These are phyloP conservation scores for Cyclocybe cylindracea DNA, from an alignment of 768 basidiomycete genomes.

Conservation along the genomic window DNA sequence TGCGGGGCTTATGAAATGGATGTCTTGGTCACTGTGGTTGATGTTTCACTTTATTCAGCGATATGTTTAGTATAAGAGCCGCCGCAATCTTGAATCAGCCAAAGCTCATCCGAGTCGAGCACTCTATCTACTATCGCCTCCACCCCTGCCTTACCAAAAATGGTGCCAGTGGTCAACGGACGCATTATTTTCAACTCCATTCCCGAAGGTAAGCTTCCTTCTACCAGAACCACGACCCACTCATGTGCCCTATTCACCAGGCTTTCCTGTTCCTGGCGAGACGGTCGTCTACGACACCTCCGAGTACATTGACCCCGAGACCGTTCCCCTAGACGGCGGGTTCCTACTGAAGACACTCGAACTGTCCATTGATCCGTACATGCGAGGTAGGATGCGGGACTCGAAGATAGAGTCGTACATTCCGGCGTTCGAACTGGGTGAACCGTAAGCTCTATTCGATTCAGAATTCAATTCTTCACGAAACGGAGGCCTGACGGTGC, in stretches of 20 bases:
- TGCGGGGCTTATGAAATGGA: too few relatives aligned
- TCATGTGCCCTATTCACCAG: neutral
- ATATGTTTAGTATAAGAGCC: too few relatives aligned
- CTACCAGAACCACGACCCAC: neutral
- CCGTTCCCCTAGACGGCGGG: slow-evolving; percentile 42
- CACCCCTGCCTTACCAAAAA: neutral
- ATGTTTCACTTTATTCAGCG: too few relatives aligned
- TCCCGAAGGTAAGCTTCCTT: neutral
- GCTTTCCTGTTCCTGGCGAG: slow-evolving; percentile 8
- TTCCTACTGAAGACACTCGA: slow-evolving; percentile 52
- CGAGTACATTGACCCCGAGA: slow-evolving; percentile 51
- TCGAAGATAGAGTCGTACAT: slow-evolving; percentile 26
- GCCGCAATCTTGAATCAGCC: too few relatives aligned
- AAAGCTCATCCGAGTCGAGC: too few relatives aligned
- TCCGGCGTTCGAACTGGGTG: slow-evolving; percentile 30
- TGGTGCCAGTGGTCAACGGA: neutral
- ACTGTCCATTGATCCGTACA: slow-evolving; percentile 44
- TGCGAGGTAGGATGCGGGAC: slow-evolving; percentile 39
- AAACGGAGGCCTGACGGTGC: neutral
- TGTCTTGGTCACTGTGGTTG: too few relatives aligned
- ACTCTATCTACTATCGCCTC: too few relatives aligned
- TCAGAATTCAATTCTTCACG: neutral
- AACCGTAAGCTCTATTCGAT: slow-evolving; percentile 31
- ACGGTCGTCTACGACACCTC: slow-evolving; percentile 46
- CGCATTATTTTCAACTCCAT: neutral